These are phyloP conservation scores for Pyrenopolyporus hunteri DNA, from an alignment of 495 filamentous ascomycete genomes.

Conservation along the genomic window DNA sequence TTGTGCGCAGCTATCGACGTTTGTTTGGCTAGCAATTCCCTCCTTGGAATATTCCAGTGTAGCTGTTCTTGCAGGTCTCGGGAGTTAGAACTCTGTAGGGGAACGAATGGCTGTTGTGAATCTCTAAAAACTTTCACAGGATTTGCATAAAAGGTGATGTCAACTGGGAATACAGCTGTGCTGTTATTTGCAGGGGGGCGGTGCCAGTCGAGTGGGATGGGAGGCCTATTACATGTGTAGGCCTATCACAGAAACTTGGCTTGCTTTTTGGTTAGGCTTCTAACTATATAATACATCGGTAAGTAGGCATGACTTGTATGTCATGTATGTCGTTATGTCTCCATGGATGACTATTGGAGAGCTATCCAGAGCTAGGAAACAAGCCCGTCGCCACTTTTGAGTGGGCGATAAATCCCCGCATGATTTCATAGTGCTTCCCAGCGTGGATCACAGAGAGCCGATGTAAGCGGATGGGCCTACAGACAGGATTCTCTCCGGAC, in stretches of 20 bases:
- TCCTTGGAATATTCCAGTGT: constrained; percentile 23
- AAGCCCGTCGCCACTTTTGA: constrained; percentile 25
- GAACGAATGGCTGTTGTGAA: constrained; percentile 28
- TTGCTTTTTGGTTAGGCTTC: constrained; percentile 3
- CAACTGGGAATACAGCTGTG: constrained; percentile 22
- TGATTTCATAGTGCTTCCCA: constrained; percentile 33
- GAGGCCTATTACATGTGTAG: constrained; percentile 27
- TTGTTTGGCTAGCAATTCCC: constrained; percentile 3
- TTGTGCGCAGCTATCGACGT: constrained; percentile 23
- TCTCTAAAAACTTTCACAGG: constrained; percentile 14
- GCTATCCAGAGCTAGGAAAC: no score
- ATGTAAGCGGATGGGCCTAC: neutral
- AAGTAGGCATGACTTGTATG: neutral
- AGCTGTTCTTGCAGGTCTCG: neutral
- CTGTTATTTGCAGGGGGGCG: constrained; percentile 27
- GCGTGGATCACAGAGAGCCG: constrained; percentile 10
- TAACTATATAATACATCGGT: neutral
- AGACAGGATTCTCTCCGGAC: neutral
- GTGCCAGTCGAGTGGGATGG: constrained; percentile 25
- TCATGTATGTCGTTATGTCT: neutral
- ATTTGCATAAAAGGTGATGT: constrained; percentile 34
- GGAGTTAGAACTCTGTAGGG: constrained; percentile 15
- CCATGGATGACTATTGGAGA: no score
- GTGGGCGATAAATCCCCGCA: constrained; percentile 26
- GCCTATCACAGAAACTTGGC: neutral